These are phyloP conservation scores for Boletus rubescentipes DNA, from an alignment of 768 basidiomycete genomes.

Conservation along the genomic window DNA sequence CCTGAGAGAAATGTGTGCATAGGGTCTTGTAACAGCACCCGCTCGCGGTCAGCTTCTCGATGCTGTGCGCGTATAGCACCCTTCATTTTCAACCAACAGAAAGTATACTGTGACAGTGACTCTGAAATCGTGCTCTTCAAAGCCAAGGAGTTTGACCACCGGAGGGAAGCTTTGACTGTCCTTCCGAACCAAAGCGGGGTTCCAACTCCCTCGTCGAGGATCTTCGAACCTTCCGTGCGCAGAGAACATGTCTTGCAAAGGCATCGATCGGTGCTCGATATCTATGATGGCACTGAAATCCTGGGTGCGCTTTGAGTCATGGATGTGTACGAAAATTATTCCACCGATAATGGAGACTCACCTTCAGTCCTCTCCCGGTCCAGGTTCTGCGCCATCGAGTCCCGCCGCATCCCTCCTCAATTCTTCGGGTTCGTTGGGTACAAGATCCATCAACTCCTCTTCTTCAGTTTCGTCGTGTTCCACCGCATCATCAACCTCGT, in stretches of 20 bases:
- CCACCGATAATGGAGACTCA: slow-evolving; percentile 4
- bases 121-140: no score
- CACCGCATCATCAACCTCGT: slow-evolving; percentile 23
- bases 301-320: background rate
- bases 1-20: no score
- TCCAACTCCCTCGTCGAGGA: no score
- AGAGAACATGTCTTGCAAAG: background rate
- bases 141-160: no score
- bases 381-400: slow-evolving; percentile 31
- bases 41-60: no score
- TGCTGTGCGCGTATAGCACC: no score
- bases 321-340: background rate
- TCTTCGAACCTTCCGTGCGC: no score
- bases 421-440: slow-evolving; percentile 47
- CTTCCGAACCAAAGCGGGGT: background rate
- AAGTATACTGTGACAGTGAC: no score
- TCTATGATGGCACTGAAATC: background rate
- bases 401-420: slow-evolving; percentile 37
- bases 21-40: no score
- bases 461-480: slow-evolving; percentile 39
- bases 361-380: slow-evolving; percentile 12
- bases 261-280: background rate
- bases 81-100: no score
- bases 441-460: slow-evolving; percentile 42
- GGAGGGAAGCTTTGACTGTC: no score